Base-by-base conservation (phyloP, 179 eudicot genomes). In the Corrigiola litoralis region DNA sequence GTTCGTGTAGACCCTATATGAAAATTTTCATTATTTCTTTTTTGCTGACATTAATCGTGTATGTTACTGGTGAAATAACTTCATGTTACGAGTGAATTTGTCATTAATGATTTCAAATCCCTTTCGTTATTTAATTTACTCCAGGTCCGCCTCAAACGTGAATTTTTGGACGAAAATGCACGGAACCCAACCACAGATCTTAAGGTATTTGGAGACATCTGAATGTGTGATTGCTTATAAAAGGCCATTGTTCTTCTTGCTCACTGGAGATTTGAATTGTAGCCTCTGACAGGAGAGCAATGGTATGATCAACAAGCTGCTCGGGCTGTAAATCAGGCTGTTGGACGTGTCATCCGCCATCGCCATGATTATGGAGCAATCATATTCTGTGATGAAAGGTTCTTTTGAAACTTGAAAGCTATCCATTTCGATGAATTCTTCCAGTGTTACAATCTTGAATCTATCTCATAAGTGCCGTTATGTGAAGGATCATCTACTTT, bases 261-360 rank as follows among this genome's bases (percentile, higher is more conserved):
- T 78, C 48, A 66, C 31, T 72, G 57, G 68, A 58, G 58, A 48
- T 58, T 54, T 58, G 54, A 79, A 94, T 58, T 62, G 48, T 78
- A 94, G 97, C 86, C 72, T 76, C 72, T 94, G 56, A 84, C 94
- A 40, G 97, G 97, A 71, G 97, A 90, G 79, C 89, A 83, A 70
- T 94, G 99, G 97, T 90, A 94, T 70, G 74, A 80, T 75, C 96
- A 94, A 73, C 96, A 83, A 83, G 97, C 99, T 56, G 80, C 88
- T 42, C 80, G 99, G 54, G 97, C 99, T 69, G 94, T 94, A 56
- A 94, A 94, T 78, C 99, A 94, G 82, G 99, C 99, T 68, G 94
- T 94, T 73, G 99, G 99, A 38, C 99, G 99, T 69, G 97, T 94
- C 74, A 94, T 94, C 73, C 99, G 99, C 57, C 99, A 94, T 79